These are phyloP conservation scores for Chrysoporthe deuterocubensis DNA, from an alignment of 2,329 filamentous ascomycete genomes.

Conservation along the genomic window DNA sequence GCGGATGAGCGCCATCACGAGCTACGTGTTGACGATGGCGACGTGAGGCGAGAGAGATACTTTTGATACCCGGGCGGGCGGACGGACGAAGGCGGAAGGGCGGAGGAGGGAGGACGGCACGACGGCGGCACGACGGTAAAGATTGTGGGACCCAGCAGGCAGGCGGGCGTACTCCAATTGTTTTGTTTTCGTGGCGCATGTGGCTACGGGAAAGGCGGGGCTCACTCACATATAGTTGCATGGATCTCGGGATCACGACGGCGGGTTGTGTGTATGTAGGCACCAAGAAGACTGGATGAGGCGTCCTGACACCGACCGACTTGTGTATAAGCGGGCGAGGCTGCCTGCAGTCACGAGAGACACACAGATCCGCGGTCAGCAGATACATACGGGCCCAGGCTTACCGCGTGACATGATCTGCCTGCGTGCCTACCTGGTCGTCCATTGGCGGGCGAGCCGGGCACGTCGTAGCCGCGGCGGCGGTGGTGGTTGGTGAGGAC, in stretches of 20 bases:
- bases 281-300: not conserved
- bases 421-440: too few relatives aligned
- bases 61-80: not conserved
- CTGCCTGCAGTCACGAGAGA: too few relatives aligned
- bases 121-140: not conserved
- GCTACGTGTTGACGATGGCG: constrained; percentile 56
- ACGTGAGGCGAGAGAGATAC: constrained; percentile 37
- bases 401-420: too few relatives aligned
- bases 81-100: not conserved
- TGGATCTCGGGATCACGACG: not conserved
- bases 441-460: too few relatives aligned
- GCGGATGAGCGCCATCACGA: constrained; percentile 76
- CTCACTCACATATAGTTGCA: not conserved
- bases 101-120: not conserved
- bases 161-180: not conserved
- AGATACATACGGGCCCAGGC: too few relatives aligned
- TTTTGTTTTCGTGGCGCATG: not conserved
- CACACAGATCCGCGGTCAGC: too few relatives aligned
- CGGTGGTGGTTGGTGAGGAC: too few relatives aligned
- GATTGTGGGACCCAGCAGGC: not conserved
- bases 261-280: not conserved
- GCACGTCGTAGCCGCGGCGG: too few relatives aligned
- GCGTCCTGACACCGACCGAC: not conserved
- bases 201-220: not conserved
- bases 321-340: too few relatives aligned